phyloP scores from a whole-genome alignment of 306 rosid species.

The Dicorynia guianensis region DNA sequence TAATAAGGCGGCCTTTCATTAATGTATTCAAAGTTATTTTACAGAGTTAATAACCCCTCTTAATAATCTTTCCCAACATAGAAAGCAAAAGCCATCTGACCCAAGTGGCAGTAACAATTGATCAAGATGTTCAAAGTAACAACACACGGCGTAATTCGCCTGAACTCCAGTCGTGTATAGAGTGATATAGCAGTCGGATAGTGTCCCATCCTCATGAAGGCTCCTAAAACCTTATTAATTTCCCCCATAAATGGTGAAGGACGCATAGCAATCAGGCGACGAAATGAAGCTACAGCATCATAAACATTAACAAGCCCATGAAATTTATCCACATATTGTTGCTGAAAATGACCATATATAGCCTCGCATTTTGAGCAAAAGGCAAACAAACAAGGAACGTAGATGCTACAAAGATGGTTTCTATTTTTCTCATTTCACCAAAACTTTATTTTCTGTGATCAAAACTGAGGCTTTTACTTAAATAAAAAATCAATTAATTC shows the following conservation, averaged over 20 bases:
- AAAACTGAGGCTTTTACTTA: too few relatives aligned
- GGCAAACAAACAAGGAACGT: slow-evolving; percentile 24
- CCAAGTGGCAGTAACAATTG: slow-evolving; percentile 44
- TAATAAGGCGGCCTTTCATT: slow-evolving; percentile 44
- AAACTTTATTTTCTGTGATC: too few relatives aligned
- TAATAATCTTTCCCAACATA: slow-evolving; percentile 47
- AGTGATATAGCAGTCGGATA: slow-evolving; percentile 46
- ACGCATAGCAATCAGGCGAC: slow-evolving; percentile 22
- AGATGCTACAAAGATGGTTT: background rate
- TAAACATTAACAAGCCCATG: slow-evolving; percentile 27
- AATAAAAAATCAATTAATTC: too few relatives aligned
- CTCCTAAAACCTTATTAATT: slow-evolving; percentile 41
- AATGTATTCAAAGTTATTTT: slow-evolving; percentile 43
- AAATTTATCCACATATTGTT: background rate
- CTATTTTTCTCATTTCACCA: too few relatives aligned
- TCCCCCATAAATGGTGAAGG: slow-evolving; percentile 34
- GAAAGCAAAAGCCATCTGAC: slow-evolving; percentile 41
- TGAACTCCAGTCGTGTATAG: slow-evolving; percentile 18
- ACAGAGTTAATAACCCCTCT: slow-evolving; percentile 42
- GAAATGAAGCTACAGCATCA: slow-evolving; percentile 38
- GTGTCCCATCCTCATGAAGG: slow-evolving; percentile 41
- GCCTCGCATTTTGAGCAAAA: slow-evolving; percentile 18
- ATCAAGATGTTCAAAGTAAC: slow-evolving; percentile 45
- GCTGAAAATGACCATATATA: slow-evolving; percentile 37
- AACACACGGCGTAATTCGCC: slow-evolving; percentile 37